Base-by-base conservation (phyloP, 371 early-diverging fungal species). In the Lichtheimia hyalospora region DNA sequence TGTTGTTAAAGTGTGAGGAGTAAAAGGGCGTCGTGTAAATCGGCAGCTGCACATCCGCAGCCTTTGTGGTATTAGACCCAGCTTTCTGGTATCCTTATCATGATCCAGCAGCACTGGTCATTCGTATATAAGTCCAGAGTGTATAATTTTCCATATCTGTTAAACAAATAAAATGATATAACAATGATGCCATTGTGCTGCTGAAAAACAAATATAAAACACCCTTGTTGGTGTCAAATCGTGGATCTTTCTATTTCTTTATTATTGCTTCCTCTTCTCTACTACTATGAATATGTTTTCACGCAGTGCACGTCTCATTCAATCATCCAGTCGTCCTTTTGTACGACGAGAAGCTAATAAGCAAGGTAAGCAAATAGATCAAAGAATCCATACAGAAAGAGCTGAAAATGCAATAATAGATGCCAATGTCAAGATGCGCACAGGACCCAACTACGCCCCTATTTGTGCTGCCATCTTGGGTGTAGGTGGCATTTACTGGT, bases 401-500 rank as follows among this genome's bases (percentile, higher is more conserved):
- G 15, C 25, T 51, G 15, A 51, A 10, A n/a, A 8, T 15, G 3
- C n/a, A 5, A 4, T 12, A 27, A 4, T 27, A 55, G 56, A 8
- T 23, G 56, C 56, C 23, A 55, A 55, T 24, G 24, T 20, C 13
- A 42, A 55, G 16, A 55, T 55, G 56, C 56, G 56, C 15, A 43
- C 56, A 20, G 56, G 56, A 2, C 56, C 56, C 24, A 43, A 23
- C 27, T 43, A 25, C 20, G 23, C 15, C 42, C 41, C 44, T 15
- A 43, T 43, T 43, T n/a, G 43, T 15, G 56, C 44, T 18, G 44
- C 44, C 24, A 55, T 55, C 15, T 8, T 44, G 8, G 56, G 56
- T 55, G 44, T 55, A n/a, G 56, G 25, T 8, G 42, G 16, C 2
- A 14, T 14, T 7, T 55, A 55, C 23, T 44, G 5, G 4, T 12